These are phyloP conservation scores for Trypanosoma caninum DNA, from an alignment of 208 protist genomes.

Conservation along the genomic window DNA sequence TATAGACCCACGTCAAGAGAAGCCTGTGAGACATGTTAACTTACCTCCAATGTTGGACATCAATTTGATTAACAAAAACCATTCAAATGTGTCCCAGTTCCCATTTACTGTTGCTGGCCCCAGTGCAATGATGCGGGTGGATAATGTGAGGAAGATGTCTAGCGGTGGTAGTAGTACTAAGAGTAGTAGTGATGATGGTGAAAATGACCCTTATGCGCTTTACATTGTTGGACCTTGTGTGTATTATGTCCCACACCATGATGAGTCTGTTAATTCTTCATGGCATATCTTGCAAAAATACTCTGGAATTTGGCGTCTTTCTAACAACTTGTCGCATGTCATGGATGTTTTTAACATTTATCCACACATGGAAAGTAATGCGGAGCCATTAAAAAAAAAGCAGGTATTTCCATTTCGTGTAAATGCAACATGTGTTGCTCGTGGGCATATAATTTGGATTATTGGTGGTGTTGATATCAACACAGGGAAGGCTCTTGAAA, in stretches of 20 bases:
- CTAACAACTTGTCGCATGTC: slow-evolving; percentile 7
- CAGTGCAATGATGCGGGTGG: slow-evolving; percentile 13
- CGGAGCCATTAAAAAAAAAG: not conserved
- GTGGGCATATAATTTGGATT: slow-evolving; percentile 21
- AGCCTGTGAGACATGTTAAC: not conserved
- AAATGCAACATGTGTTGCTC: slow-evolving; percentile 23
- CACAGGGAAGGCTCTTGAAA: slow-evolving; percentile 2
- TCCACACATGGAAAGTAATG: not conserved
- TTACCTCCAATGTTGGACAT: slow-evolving; percentile 10
- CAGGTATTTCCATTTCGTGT: slow-evolving; percentile 4
- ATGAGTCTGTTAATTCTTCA: not conserved
- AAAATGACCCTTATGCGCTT: not conserved
- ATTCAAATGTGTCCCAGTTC: not conserved
- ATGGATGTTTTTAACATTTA: slow-evolving; percentile 7
- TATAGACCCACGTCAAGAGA: slow-evolving; percentile 5
- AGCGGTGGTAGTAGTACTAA: not conserved
- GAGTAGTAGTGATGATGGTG: not conserved
- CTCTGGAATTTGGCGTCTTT: slow-evolving; percentile 15
- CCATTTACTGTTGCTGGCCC: slow-evolving; percentile 8
- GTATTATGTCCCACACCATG: slow-evolving; percentile 12
- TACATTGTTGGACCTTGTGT: slow-evolving; percentile 24
- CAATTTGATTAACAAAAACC: not conserved
- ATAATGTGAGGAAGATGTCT: not conserved
- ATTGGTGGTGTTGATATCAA: slow-evolving; percentile 23
- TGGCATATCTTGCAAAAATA: slow-evolving; percentile 8